phyloP scores from a whole-genome alignment of 1,139 yeast genomes.

The Yamadazyma trypodendri region DNA sequence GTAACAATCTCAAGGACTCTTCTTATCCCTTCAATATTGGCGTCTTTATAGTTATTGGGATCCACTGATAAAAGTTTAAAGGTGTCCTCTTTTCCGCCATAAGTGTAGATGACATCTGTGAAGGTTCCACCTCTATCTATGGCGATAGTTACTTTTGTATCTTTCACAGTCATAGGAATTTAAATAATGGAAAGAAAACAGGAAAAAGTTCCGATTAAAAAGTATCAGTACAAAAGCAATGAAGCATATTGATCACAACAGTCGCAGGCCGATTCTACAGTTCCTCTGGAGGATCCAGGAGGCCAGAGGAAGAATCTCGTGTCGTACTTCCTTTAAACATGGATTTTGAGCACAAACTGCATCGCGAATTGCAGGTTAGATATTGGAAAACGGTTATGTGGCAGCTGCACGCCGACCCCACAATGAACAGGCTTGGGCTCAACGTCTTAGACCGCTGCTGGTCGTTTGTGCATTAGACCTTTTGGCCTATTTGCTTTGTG shows the following conservation, averaged over 20 bases:
- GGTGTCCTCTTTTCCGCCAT: slow-evolving; percentile 14
- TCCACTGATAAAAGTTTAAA: slow-evolving; percentile 22
- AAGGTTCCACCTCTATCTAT: slow-evolving; percentile 27
- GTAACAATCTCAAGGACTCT: slow-evolving; percentile 18
- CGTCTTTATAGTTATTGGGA: slow-evolving; percentile 22
- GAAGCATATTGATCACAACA: too few species aligned
- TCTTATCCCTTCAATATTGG: slow-evolving; percentile 24
- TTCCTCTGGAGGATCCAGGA: too few species aligned
- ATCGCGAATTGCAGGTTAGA: not conserved
- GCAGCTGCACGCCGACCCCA: too few species aligned
- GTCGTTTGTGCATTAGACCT: too few species aligned
- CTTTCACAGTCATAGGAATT: slow-evolving; percentile 7
- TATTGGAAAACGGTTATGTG: not conserved
- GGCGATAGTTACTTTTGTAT: slow-evolving; percentile 14
- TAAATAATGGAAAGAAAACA: not conserved
- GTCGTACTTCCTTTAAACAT: not conserved
- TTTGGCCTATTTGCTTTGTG: too few species aligned
- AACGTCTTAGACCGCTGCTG: too few species aligned
- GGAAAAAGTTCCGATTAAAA: slow-evolving; percentile 1
- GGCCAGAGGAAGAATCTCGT: not conserved
- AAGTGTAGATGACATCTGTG: slow-evolving; percentile 20
- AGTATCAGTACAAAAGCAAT: too few species aligned
- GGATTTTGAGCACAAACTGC: not conserved
- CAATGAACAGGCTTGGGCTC: too few species aligned
- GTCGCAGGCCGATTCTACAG: too few species aligned